Conservation (phyloP, 2,329 filamentous ascomycete genomes). For the Ophiostoma novo-ulmi region DNA sequence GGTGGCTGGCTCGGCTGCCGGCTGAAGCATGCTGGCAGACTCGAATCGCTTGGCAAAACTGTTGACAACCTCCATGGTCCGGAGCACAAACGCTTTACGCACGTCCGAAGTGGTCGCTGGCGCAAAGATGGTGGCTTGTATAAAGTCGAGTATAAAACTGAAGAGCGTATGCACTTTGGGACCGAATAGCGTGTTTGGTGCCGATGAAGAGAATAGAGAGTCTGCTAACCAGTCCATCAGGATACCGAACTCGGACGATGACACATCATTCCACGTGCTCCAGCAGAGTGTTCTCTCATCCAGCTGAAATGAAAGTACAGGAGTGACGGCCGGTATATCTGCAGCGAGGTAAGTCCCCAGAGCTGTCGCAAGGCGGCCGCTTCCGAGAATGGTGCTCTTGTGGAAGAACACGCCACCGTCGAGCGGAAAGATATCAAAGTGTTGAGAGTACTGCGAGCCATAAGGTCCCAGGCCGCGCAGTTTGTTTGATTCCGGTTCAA, state of each 20-base stretch:
- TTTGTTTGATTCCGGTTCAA: conserved; percentile 34
- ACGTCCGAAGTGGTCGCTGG: conserved; percentile 36
- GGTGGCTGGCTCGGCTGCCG: not conserved
- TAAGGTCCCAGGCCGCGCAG: conserved; percentile 55
- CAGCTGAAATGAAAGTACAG: conserved; percentile 39
- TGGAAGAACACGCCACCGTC: conserved; percentile 55
- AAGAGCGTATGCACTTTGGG: conserved; percentile 33
- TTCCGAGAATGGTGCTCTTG: conserved; percentile 53
- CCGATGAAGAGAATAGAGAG: not conserved
- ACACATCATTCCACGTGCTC: conserved; percentile 52
- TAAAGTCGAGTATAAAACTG: conserved; percentile 46
- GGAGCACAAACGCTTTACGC: conserved; percentile 40
- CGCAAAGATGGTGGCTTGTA: conserved; percentile 39
- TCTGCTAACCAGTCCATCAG: conserved; percentile 52
- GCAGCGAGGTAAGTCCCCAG: conserved; percentile 29
- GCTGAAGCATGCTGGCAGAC: not conserved
- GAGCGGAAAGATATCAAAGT: conserved; percentile 59
- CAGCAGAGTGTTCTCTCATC: conserved; percentile 49
- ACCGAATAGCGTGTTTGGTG: not conserved
- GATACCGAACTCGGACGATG: conserved; percentile 58
- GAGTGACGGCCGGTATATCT: not conserved
- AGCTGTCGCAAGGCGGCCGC: conserved; percentile 44
- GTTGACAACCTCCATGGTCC: conserved; percentile 41
- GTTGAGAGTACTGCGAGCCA: conserved; percentile 55
- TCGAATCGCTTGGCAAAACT: conserved; percentile 39